Conservation (phyloP, 345 rosid species). For the Erucastrum elatum region DNA sequence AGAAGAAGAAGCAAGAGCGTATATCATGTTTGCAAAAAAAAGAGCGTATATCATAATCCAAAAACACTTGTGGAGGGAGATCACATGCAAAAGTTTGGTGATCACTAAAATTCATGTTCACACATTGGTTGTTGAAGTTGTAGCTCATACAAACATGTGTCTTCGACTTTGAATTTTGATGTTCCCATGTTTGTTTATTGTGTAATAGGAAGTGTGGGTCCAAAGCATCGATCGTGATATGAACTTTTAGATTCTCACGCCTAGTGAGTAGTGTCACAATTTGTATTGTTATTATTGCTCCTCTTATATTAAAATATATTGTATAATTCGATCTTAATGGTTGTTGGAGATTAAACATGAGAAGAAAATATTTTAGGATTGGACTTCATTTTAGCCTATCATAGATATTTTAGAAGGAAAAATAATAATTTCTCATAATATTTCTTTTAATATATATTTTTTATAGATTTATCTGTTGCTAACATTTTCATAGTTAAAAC, state of each 20-base stretch:
- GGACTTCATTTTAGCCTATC: background rate
- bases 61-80: conserved; percentile 1
- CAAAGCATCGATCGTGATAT: conserved; percentile 23
- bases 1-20: background rate
- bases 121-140: conserved; percentile 21
- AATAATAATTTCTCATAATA: background rate
- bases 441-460: background rate
- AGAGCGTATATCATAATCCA: background rate
- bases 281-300: conserved; percentile 27
- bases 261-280: conserved; percentile 28
- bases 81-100: background rate
- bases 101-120: conserved; percentile 17
- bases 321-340: background rate
- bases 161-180: conserved; percentile 21
- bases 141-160: conserved; percentile 29
- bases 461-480: background rate
- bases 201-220: conserved; percentile 33
- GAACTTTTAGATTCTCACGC: conserved; percentile 39
- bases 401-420: background rate
- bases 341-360: background rate
- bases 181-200: background rate
- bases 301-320: background rate
- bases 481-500: background rate
- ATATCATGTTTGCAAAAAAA: background rate
- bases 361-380: background rate